These are phyloP conservation scores for Claviceps purpurea DNA, from an alignment of 2,329 filamentous ascomycete genomes.

Conservation along the genomic window DNA sequence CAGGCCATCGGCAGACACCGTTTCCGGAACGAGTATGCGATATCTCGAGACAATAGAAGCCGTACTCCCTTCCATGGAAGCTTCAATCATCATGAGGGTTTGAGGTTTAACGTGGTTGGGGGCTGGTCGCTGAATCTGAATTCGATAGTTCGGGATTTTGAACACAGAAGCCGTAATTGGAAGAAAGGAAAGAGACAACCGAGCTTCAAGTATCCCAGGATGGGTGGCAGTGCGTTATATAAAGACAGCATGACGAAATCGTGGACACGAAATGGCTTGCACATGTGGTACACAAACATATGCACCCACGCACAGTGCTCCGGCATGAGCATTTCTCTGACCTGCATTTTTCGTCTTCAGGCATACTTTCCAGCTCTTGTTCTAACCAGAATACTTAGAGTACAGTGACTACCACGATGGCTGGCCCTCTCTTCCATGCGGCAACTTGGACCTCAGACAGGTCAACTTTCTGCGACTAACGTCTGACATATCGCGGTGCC, in stretches of 20 bases:
- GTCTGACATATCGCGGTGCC: background rate
- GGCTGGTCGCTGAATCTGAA: too few species aligned
- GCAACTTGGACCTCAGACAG: too few species aligned
- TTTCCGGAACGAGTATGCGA: constrained; percentile 61
- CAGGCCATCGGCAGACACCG: constrained; percentile 66
- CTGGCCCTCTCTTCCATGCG: background rate
- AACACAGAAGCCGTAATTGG: background rate
- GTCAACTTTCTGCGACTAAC: background rate
- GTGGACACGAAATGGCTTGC: background rate
- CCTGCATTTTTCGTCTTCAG: too few species aligned
- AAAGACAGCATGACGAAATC: background rate
- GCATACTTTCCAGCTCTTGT: background rate
- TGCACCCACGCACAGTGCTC: background rate
- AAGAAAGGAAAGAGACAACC: background rate
- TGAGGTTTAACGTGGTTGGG: background rate
- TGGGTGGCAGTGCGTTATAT: background rate
- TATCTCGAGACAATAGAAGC: constrained; percentile 12
- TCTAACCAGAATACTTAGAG: background rate
- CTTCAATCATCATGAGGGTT: constrained; percentile 14
- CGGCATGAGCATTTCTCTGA: background rate
- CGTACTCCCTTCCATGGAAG: constrained; percentile 9
- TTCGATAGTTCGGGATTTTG: too few species aligned
- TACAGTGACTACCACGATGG: background rate
- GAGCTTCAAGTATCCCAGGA: background rate
- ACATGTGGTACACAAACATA: background rate